Base-by-base conservation (phyloP, 2,329 filamentous ascomycete species). In the Blastomyces parvus region DNA sequence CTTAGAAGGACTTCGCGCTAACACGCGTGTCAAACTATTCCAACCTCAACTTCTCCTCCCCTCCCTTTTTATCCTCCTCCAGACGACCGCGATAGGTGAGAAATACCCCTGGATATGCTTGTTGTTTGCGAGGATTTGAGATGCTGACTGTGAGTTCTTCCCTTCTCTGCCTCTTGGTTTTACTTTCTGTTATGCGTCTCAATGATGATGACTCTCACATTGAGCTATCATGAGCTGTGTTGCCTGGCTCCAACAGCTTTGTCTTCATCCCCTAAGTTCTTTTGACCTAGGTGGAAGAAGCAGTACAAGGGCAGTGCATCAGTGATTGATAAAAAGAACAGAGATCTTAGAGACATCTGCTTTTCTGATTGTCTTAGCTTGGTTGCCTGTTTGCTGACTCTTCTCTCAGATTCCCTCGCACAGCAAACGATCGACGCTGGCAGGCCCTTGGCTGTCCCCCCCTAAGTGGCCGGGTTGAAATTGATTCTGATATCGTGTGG, bases 321-420 rank as follows among this genome's bases (percentile, higher is more conserved):
- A 62, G 69, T 79, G 77, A 78, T 72, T 77, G 77, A 77, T 70
- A 64, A 66, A 33, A 72, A 50, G 77, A 79, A 79, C 77, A 79
- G 77, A 79, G 71, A 79, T 79, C 77, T 74, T 69, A 79, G 77
- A 73, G 77, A 75, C 69, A 57, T 40, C 3, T 36, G 56, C 56
- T 44, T 62, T 25, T 59, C 2, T 19, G 38, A 44, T 9, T 22
- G 36, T 19, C 22, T 11, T 50, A 13, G 11, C 46, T 22, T 53
- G 13, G 58, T n/a, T 58, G 22, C 17, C 22, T n/a, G 40, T 22
- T 50, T 36, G 44, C 30, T 50, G 8, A 53, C 33, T n/a, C 13
- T 50, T 48, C 11, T 46, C 11, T 46, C 42, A 30, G 59, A 8
- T 25, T 52, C 19, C 22, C 33, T 60, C 38, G 17, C 22, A 40